A percentile compares a stretch with the other conserved stretches of the same genome.
Conservation (phyloP, 78 protist species). For the Dictyostelium capitatum region DNA sequence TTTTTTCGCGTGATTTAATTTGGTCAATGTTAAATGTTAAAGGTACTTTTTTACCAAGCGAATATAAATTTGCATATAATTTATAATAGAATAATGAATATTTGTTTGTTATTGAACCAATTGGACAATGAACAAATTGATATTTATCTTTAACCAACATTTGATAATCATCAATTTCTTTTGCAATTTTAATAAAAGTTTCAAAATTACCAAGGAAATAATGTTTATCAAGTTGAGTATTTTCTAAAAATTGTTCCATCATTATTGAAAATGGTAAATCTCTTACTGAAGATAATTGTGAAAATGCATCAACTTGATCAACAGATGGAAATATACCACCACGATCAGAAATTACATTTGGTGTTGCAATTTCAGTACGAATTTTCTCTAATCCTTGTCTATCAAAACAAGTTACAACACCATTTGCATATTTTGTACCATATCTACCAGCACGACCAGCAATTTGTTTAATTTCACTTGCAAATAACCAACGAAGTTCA, state of each 20-base stretch:
- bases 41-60: not conserved
- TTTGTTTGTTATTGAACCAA: not conserved
- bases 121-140: conserved; percentile 19
- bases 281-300: not conserved
- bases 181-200: not conserved
- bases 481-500: not conserved
- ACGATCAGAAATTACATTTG: conserved; percentile 7
- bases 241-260: not conserved
- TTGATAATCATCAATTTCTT: not conserved
- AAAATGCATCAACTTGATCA: conserved; percentile 14
- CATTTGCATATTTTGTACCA: conserved; percentile 10
- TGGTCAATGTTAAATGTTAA: not conserved
- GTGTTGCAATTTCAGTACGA: not conserved
- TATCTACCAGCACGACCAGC: conserved; percentile 89
- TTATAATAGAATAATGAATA: not conserved
- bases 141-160: conserved; percentile 5
- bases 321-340: conserved; percentile 41
- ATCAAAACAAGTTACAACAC: conserved; percentile 9
- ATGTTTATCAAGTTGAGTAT: conserved; percentile 30
- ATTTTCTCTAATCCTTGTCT: not conserved
- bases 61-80: not conserved
- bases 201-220: conserved; percentile 44
- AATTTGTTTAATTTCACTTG: conserved; percentile 84
- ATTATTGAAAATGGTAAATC: conserved; percentile 25
- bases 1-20: not conserved